Percentiles rank a stretch among this genome's conserved stretches.
These are phyloP conservation scores for Aspergillus pseudoterreus DNA, from an alignment of 2,329 filamentous ascomycete species.

Conservation along the genomic window DNA sequence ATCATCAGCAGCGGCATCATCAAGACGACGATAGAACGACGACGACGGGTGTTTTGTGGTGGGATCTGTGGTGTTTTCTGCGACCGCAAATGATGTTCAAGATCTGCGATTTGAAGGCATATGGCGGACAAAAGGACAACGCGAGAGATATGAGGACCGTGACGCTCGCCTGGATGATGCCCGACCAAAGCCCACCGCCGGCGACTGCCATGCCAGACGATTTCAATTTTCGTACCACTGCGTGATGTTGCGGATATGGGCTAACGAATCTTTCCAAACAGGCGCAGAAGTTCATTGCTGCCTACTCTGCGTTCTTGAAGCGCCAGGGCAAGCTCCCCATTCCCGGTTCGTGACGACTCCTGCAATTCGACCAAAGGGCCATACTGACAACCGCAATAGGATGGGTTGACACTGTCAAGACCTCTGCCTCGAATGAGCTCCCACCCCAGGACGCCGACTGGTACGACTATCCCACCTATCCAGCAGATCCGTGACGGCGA, in stretches of 20 bases:
- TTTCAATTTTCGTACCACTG: neutral
- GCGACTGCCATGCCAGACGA: neutral
- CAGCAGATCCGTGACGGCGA: constrained; percentile 3
- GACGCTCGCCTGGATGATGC: no score
- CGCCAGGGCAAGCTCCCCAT: constrained; percentile 68
- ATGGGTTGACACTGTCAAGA: constrained; percentile 99
- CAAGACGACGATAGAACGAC: no score
- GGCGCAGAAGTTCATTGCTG: constrained; percentile 66
- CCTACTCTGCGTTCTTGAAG: constrained; percentile 68
- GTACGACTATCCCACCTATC: constrained; percentile 56
- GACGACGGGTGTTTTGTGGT: no score
- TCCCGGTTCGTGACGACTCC: constrained; percentile 53
- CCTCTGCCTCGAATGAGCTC: constrained; percentile 91
- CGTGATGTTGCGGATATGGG: constrained; percentile 16
- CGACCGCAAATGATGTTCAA: no score
- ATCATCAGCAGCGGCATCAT: neutral
- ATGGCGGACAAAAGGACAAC: no score
- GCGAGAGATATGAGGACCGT: no score
- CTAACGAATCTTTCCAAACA: constrained; percentile 23
- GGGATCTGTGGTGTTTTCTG: no score
- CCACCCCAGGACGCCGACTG: constrained; percentile 98
- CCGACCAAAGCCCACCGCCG: neutral
- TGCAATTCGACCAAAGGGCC: neutral
- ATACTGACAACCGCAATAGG: constrained; percentile 48
- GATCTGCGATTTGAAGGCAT: no score